These are phyloP conservation scores for Leccinum fallax DNA, from an alignment of 1,284 basidiomycete genomes.

Conservation along the genomic window DNA sequence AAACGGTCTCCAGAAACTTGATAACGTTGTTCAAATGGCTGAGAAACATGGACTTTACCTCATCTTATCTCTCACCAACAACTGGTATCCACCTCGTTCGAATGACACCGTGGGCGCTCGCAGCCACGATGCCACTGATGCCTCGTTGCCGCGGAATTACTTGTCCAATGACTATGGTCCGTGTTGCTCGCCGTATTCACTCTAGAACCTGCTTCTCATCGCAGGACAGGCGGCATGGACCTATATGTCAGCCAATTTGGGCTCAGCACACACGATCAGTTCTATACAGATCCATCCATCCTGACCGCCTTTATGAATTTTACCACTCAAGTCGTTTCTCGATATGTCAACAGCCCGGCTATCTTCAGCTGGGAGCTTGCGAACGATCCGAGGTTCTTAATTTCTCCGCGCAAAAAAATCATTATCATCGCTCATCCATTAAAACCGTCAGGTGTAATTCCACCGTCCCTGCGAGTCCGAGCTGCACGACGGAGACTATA, in stretches of 20 bases:
- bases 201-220: constrained; percentile 9
- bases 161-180: constrained; percentile 63
- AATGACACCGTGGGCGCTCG: constrained; percentile 14
- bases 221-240: constrained; percentile 59
- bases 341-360: constrained; percentile 52
- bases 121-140: constrained; percentile 42
- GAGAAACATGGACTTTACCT: constrained; percentile 61
- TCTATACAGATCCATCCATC: constrained; percentile 54
- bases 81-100: constrained; percentile 54
- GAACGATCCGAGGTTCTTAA: constrained; percentile 57
- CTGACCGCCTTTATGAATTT: constrained; percentile 58
- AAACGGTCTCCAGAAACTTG: constrained; percentile 69
- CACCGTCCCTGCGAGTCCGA: constrained; percentile 42
- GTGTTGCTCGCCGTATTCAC: constrained; percentile 15
- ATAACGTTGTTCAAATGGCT: constrained; percentile 61
- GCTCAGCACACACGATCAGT: constrained; percentile 52
- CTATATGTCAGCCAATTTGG: constrained; percentile 59
- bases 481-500: constrained; percentile 52
- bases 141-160: constrained; percentile 49
- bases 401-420: background rate
- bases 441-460: constrained; percentile 52
- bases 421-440: constrained; percentile 10
- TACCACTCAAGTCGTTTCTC: constrained; percentile 52
- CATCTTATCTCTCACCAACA: constrained; percentile 68
- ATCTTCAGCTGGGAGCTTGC: constrained; percentile 66